Conservation (phyloP, 2,329 filamentous ascomycete genomes). For the Trichophyton mentagrophytes region DNA sequence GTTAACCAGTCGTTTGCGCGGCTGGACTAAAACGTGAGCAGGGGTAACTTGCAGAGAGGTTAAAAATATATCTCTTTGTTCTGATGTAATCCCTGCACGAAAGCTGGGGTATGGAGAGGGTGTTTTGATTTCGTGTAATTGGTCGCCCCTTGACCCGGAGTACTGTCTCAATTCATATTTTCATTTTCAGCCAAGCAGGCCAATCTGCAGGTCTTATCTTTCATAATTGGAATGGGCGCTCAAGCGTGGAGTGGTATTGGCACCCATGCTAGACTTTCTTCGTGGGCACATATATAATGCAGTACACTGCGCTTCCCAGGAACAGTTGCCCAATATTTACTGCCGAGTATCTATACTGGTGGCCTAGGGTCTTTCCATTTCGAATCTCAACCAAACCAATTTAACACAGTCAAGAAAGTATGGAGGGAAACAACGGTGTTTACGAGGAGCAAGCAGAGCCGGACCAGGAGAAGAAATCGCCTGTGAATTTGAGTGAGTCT, state of each 20-base stretch:
- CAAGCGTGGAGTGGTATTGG: too few species aligned
- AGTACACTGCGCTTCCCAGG: too few species aligned
- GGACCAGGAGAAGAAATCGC: background rate
- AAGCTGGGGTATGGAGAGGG: background rate
- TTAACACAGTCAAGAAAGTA: background rate
- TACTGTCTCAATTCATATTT: background rate
- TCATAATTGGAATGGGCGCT: too few species aligned
- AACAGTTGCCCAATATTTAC: too few species aligned
- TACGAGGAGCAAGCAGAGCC: background rate
- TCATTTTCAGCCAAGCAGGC: background rate
- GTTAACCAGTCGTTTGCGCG: background rate
- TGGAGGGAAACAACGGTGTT: background rate
- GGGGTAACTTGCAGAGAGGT: too few species aligned
- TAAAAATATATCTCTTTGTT: background rate
- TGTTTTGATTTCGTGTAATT: background rate
- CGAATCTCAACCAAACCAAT: too few species aligned
- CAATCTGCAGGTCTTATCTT: background rate
- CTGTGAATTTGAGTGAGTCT: background rate
- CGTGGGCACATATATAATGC: too few species aligned
- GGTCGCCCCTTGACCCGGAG: background rate
- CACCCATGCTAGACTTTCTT: too few species aligned
- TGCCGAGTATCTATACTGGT: too few species aligned
- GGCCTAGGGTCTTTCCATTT: too few species aligned
- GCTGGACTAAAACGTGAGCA: background rate
- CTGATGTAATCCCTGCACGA: background rate